Evolutionary conservation across 2,329 filamentous ascomycete genomes (phyloP), one percentile per base, ranked within the genome.

Genomic region (Microdochium paspali): DNA sequence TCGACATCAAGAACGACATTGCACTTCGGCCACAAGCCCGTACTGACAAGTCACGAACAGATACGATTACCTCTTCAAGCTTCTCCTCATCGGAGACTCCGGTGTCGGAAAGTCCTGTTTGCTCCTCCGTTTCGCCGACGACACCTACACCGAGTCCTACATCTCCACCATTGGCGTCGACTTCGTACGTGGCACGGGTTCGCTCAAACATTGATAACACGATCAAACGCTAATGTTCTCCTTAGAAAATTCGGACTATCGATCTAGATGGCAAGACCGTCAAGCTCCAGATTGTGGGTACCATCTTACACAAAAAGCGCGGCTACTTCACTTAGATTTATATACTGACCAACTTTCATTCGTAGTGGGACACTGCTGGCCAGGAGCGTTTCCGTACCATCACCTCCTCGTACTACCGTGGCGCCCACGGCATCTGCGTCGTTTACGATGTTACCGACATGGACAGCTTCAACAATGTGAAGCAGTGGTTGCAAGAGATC

Each of bases 21-120:
- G 18, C 15, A 21, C 35, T 21, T 40, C 6, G 13, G 15, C 10
- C 35, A 21, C 15, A 21, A 15, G 6, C 6, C 10, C 31, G 15
- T 40, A 9, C 6, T 15, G 18, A 40, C 5, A 40, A 24, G 31
- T 49, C 48, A 45, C 46, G 45, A 49, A 51, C 66, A 97, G 93
- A 93, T 98, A 98, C 87, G 93, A 98, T 71, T 98, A 98, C 72
- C 90, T 98, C 66, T 98, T 98, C 84, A 98, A 98, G 84, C 90
- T 98, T 58, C 88, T 98, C 72, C 91, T 98, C 77, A 98, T 98
- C 83, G 93, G 93, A 73, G 93, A 98, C 71, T 98, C 93, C 70
- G 93, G 93, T 83, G 93, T 98, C 65, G 93, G 93, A 85, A 98
- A 98, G 85, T 98, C 93, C 66, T 98, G 93, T 74, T 71, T 98